Conservation (phyloP, 495 filamentous ascomycete genomes). For the Hypomontagnella monticulosa region DNA sequence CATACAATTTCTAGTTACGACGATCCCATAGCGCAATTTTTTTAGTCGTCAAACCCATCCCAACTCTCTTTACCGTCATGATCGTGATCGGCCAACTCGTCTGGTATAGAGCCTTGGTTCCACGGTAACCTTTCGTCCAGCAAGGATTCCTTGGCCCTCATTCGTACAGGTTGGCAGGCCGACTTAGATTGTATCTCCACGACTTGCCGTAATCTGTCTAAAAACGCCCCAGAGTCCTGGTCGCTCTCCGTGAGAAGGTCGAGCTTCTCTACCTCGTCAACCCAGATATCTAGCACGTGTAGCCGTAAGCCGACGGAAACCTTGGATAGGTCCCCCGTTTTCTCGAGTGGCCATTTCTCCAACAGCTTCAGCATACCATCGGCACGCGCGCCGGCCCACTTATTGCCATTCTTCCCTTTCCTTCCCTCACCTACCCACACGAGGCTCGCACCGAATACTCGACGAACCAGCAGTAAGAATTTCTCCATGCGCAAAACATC, state of each 20-base stretch:
- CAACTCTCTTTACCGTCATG: slow-evolving; percentile 67
- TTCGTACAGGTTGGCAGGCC: slow-evolving; percentile 76
- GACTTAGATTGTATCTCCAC: slow-evolving; percentile 57
- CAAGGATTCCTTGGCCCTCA: slow-evolving; percentile 74
- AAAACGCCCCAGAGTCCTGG: slow-evolving; percentile 54
- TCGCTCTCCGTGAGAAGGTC: slow-evolving; percentile 61
- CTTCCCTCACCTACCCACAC: slow-evolving; percentile 59
- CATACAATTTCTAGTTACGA: too few species aligned
- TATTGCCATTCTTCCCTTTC: slow-evolving; percentile 26
- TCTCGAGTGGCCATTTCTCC: slow-evolving; percentile 56
- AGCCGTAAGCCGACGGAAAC: slow-evolving; percentile 84
- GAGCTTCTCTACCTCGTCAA: slow-evolving; percentile 82
- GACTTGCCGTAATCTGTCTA: slow-evolving; percentile 47
- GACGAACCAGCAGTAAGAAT: slow-evolving; percentile 84
- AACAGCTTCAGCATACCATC: slow-evolving; percentile 54
- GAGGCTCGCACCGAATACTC: slow-evolving; percentile 76
- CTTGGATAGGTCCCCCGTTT: slow-evolving; percentile 49
- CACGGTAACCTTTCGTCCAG: slow-evolving; percentile 76
- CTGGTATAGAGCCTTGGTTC: slow-evolving; percentile 48
- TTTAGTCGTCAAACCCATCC: slow-evolving; percentile 76
- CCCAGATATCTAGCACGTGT: slow-evolving; percentile 90
- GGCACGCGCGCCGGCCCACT: slow-evolving; percentile 30
- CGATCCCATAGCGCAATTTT: too few species aligned
- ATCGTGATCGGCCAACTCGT: slow-evolving; percentile 51
- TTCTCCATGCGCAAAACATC: slow-evolving; percentile 93